phyloP scores from a whole-genome alignment of 805 yeast species.

The Phaffomyces thermotolerans region DNA sequence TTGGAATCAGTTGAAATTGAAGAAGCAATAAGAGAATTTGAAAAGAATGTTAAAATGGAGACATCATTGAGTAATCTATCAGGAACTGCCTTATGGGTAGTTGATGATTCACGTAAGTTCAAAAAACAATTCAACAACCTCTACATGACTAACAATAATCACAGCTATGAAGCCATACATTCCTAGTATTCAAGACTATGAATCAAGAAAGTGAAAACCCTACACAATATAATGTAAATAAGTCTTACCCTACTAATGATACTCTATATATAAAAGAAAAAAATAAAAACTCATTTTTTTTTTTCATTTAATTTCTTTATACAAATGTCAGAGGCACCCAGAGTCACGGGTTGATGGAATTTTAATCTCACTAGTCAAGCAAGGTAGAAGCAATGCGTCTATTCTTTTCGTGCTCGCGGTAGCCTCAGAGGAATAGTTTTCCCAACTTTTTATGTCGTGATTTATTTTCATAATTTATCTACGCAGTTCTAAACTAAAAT shows the following conservation, averaged over 20 bases:
- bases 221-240: background rate
- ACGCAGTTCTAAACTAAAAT: slow-evolving; percentile 77
- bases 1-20: slow-evolving; percentile 34
- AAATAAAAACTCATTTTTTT: too few species aligned
- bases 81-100: slow-evolving; percentile 53
- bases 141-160: slow-evolving; percentile 2
- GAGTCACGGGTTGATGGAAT: slow-evolving; percentile 39
- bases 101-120: slow-evolving; percentile 35
- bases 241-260: too few species aligned
- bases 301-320: slow-evolving; percentile 11
- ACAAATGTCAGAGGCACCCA: slow-evolving; percentile 58
- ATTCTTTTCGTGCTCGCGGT: slow-evolving; percentile 83
- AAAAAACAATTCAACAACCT: background rate
- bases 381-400: slow-evolving; percentile 14
- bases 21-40: slow-evolving; percentile 47
- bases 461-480: slow-evolving; percentile 33
- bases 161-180: slow-evolving; percentile 39
- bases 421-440: slow-evolving; percentile 64
- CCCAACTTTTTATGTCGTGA: slow-evolving; percentile 44
- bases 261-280: too few species aligned
- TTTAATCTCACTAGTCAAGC: slow-evolving; percentile 26
- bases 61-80: slow-evolving; percentile 48
- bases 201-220: slow-evolving; percentile 27
- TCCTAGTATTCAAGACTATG: slow-evolving; percentile 59
- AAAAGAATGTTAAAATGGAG: slow-evolving; percentile 49